Evolutionary conservation across 2,329 filamentous ascomycete genomes (phyloP).

Genomic region (Immersiporthe knoxdaviesiana): DNA sequence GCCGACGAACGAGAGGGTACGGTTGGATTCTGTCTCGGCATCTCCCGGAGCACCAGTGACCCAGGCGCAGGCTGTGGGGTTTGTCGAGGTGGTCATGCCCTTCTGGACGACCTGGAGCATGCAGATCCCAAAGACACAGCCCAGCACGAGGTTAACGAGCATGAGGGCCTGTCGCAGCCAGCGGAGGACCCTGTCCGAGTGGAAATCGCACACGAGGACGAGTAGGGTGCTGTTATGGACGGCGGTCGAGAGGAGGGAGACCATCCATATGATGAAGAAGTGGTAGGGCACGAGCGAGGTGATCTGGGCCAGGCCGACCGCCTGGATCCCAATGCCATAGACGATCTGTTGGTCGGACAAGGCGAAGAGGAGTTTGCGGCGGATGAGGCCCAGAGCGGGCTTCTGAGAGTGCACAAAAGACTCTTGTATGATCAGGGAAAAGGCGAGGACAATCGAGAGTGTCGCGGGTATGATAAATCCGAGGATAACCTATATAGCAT

Average conservation of each 20-base stretch:
- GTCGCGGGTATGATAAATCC: constrained; percentile 28
- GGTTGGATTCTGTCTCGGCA: constrained; percentile 43
- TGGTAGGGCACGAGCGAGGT: constrained; percentile 65
- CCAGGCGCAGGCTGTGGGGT: constrained; percentile 68
- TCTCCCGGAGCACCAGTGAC: constrained; percentile 37
- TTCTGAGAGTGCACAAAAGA: constrained; percentile 23
- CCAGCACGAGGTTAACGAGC: constrained; percentile 65
- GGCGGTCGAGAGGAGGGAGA: constrained; percentile 65
- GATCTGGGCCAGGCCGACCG: constrained; percentile 63
- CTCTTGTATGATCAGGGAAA: constrained; percentile 28
- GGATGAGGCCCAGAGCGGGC: constrained; percentile 31
- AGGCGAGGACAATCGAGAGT: constrained; percentile 22
- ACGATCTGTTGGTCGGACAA: constrained; percentile 72
- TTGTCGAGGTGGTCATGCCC: constrained; percentile 47
- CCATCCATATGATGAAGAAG: constrained; percentile 70
- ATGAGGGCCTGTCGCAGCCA: constrained; percentile 69
- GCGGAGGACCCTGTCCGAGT: constrained; percentile 66
- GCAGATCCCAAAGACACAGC: constrained; percentile 58
- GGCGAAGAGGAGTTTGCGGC: constrained; percentile 65
- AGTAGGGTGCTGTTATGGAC: constrained; percentile 68
- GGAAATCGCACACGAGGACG: constrained; percentile 68
- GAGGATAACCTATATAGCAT: constrained; percentile 23
- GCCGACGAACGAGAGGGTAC: constrained; percentile 56
- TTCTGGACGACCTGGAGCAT: constrained; percentile 58
- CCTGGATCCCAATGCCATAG: constrained; percentile 70